phyloP scores from a whole-genome alignment of 2,329 filamentous ascomycete genomes.

The Colletotrichum lentis region DNA sequence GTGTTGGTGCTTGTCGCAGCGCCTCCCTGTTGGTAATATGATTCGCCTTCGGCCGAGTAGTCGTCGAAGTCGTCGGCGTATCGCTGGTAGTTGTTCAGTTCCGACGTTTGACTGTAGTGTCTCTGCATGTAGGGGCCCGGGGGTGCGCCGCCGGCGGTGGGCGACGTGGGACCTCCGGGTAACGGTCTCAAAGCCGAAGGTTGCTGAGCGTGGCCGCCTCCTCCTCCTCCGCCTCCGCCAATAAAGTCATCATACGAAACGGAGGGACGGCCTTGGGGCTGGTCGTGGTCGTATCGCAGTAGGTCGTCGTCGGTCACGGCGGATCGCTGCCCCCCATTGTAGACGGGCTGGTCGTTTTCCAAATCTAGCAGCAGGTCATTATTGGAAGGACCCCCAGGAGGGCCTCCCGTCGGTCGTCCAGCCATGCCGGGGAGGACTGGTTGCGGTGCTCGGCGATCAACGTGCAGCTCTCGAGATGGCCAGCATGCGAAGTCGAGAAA shows the following conservation, averaged over 20 bases:
- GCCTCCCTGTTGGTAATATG: constrained; percentile 79
- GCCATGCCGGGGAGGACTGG: constrained; percentile 64
- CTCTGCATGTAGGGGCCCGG: constrained; percentile 55
- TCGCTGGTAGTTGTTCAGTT: constrained; percentile 84
- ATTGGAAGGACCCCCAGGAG: constrained; percentile 59
- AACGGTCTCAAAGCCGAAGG: constrained; percentile 52
- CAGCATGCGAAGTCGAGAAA: constrained; percentile 45
- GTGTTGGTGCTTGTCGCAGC: constrained; percentile 30
- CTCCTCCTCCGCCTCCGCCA: constrained; percentile 62
- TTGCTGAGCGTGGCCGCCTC: constrained; percentile 49
- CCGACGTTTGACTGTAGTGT: constrained; percentile 78
- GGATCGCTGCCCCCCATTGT: constrained; percentile 78
- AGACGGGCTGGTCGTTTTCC: constrained; percentile 74
- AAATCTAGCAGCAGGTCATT: constrained; percentile 77
- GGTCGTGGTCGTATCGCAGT: constrained; percentile 72
- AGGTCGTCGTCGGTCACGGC: constrained; percentile 84
- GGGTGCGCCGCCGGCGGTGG: constrained; percentile 39
- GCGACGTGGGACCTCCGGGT: constrained; percentile 42
- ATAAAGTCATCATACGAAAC: constrained; percentile 96
- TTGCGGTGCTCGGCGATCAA: constrained; percentile 41
- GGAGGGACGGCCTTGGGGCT: constrained; percentile 74
- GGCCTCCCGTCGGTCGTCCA: constrained; percentile 61
- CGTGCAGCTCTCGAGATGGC: constrained; percentile 41
- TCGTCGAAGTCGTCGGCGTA: constrained; percentile 92
- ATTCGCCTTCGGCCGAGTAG: constrained; percentile 77